phyloP scores from a whole-genome alignment of 371 early-diverging fungal genomes.

The Blakeslea trispora region DNA sequence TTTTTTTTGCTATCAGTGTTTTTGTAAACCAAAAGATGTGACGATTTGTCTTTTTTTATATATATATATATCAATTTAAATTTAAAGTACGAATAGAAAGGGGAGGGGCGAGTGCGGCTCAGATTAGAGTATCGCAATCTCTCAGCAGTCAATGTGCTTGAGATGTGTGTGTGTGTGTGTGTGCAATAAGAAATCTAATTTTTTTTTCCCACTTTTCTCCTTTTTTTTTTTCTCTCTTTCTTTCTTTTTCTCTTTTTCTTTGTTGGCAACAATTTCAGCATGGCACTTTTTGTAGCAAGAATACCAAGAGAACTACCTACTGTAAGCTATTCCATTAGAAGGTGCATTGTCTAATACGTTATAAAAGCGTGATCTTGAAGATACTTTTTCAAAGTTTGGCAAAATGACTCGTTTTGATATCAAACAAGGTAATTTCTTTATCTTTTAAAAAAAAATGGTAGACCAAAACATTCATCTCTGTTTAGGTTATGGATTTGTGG shows the following conservation, averaged over 20 bases:
- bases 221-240: conserved; percentile 4
- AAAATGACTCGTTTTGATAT: conserved; percentile 74
- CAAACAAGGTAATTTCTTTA: conserved; percentile 48
- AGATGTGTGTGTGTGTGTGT: no score
- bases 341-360: not conserved
- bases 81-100: no score
- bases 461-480: no score
- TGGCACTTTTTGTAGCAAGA: conserved; percentile 49
- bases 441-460: not conserved
- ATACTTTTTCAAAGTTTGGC: conserved; percentile 74
- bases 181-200: no score
- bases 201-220: conserved; percentile 4
- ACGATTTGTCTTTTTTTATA: no score
- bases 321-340: conserved; percentile 21
- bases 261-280: conserved; percentile 10
- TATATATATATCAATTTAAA: no score
- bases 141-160: not conserved
- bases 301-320: conserved; percentile 38
- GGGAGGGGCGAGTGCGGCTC: no score
- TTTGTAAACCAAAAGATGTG: no score
- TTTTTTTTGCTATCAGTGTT: no score
- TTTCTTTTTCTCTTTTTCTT: conserved; percentile 8
- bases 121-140: no score
- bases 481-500: conserved; percentile 76
- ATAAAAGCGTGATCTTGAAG: conserved; percentile 66